Percentiles rank a stretch among this genome's conserved stretches.
Conservation (phyloP, 768 basidiomycete genomes). For the Dioszegia aurantiaca region DNA sequence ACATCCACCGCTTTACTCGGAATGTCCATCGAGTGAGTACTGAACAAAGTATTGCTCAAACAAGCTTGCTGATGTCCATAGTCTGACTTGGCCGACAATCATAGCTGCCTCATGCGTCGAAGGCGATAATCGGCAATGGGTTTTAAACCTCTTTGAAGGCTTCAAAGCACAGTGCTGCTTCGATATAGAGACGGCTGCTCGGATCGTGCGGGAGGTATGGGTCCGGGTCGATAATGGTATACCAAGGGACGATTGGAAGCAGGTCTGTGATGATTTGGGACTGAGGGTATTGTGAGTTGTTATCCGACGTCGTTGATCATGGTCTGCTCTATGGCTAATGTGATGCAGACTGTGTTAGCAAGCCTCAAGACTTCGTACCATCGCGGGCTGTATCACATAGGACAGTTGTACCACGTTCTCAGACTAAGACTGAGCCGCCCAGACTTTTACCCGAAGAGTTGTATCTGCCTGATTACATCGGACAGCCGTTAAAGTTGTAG, state of each 20-base stretch:
- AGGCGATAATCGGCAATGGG: constrained; percentile 35
- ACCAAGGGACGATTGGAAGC: constrained; percentile 38
- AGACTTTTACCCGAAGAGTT: too few species aligned
- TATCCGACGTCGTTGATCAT: background rate
- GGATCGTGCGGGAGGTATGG: constrained; percentile 46
- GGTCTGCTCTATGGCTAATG: background rate
- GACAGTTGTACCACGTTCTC: too few species aligned
- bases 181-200: constrained; percentile 45
- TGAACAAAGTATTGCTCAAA: too few species aligned
- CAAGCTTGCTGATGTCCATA: constrained; percentile 6
- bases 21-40: constrained; percentile 50
- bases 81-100: constrained; percentile 49
- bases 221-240: constrained; percentile 33
- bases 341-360: background rate
- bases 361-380: too few species aligned
- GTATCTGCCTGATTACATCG: too few species aligned
- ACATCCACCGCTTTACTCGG: constrained; percentile 42
- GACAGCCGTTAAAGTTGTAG: too few species aligned
- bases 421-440: too few species aligned
- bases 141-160: constrained; percentile 41
- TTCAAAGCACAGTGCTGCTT: constrained; percentile 51
- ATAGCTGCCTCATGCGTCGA: constrained; percentile 44
- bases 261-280: constrained; percentile 42
- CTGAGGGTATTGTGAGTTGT: constrained; percentile 36
- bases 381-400: too few species aligned